phyloP scores from a whole-genome alignment of 2,329 filamentous ascomycete genomes.

The Trichoderma sp. region DNA sequence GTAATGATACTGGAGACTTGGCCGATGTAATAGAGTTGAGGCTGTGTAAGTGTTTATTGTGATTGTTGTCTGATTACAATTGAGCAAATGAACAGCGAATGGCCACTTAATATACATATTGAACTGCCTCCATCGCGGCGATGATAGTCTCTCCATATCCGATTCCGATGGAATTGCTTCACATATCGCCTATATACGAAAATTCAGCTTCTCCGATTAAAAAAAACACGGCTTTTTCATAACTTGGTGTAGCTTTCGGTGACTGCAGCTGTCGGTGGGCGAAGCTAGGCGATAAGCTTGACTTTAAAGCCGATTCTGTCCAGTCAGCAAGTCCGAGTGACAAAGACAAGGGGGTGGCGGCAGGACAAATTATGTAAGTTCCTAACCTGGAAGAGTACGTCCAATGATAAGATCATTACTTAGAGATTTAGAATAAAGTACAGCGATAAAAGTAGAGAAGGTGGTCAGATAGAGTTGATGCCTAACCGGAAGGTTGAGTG shows the following conservation, averaged over 20 bases:
- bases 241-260: background rate
- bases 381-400: background rate
- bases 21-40: background rate
- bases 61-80: background rate
- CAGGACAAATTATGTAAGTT: no score
- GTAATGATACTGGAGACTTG: background rate
- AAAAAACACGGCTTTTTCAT: background rate
- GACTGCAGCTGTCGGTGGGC: background rate
- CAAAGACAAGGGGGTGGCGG: no score
- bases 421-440: background rate
- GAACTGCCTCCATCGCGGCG: background rate
- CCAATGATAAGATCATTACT: background rate
- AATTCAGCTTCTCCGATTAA: background rate
- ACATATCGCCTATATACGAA: background rate
- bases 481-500: background rate
- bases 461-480: background rate
- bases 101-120: background rate
- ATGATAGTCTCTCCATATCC: background rate
- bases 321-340: conserved; percentile 2
- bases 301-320: background rate
- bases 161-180: background rate
- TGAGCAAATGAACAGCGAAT: background rate
- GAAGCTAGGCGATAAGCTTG: conserved; percentile 8
- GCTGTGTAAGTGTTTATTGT: background rate
- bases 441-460: background rate